Conservation (phyloP, 1,139 yeast species). For the Yamadazyma atmosphaerica region DNA sequence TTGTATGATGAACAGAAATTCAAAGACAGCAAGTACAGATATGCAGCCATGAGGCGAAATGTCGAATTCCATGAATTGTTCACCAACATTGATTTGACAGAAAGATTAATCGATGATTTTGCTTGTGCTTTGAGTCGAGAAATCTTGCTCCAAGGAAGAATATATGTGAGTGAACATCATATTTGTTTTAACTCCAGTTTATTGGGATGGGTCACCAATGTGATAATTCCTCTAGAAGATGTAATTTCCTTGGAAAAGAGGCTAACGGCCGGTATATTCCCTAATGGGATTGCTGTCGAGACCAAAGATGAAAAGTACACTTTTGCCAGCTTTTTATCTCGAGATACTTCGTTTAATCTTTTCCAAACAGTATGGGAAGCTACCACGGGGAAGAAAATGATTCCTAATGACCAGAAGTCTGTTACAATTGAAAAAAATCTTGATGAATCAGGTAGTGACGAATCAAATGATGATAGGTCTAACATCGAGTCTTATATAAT, state of each 20-base stretch:
- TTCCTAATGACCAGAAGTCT: conserved; percentile 10
- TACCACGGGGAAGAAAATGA: conserved; percentile 25
- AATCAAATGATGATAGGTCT: conserved; percentile 7
- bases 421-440: conserved; percentile 11
- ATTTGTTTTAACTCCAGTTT: conserved; percentile 90
- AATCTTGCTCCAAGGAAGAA: conserved; percentile 85
- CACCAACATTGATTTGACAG: conserved; percentile 65
- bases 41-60: conserved; percentile 70
- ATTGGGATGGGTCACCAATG: conserved; percentile 87
- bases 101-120: conserved; percentile 77
- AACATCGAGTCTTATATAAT: conserved; percentile 31
- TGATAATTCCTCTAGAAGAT: conserved; percentile 72
- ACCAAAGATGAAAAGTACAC: conserved; percentile 67
- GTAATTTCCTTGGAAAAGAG: conserved; percentile 74
- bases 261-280: conserved; percentile 85
- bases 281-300: conserved; percentile 82
- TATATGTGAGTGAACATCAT: conserved; percentile 78
- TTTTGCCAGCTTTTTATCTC: conserved; percentile 84
- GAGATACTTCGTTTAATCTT: conserved; percentile 76
- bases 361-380: conserved; percentile 59
- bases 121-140: conserved; percentile 90
- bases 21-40: conserved; percentile 40
- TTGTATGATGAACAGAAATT: conserved; percentile 41
- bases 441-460: conserved; percentile 7
- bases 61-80: conserved; percentile 79